A percentile compares a stretch with the other conserved stretches of the same genome.
Evolutionary conservation across 768 basidiomycete species (phyloP).

Genomic region (Lentinula detonsa): DNA sequence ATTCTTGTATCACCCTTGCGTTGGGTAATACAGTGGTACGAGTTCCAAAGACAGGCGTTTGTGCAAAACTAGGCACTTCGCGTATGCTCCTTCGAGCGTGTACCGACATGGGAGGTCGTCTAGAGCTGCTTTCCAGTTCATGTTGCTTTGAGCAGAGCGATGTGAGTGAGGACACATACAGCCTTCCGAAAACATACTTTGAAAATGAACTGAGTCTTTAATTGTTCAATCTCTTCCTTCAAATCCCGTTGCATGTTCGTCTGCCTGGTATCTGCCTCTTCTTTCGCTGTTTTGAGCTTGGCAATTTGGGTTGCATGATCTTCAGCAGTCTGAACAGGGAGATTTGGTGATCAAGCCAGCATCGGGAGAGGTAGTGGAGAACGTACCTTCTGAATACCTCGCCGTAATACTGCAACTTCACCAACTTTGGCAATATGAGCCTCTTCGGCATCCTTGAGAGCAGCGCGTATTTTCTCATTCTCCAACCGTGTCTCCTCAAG

Average conservation of each 20-base stretch:
- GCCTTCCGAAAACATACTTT: slow-evolving; percentile 38
- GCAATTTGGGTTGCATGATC: slow-evolving; percentile 52
- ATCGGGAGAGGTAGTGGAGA: neutral
- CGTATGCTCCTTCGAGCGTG: slow-evolving; percentile 12
- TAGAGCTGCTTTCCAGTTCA: slow-evolving; percentile 12
- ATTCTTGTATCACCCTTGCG: neutral
- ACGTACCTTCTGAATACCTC: slow-evolving; percentile 60
- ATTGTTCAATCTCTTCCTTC: slow-evolving; percentile 62
- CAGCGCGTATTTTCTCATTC: slow-evolving; percentile 39
- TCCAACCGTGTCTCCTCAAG: slow-evolving; percentile 18
- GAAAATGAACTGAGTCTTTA: slow-evolving; percentile 65
- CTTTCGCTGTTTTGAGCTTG: slow-evolving; percentile 53
- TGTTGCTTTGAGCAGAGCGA: neutral
- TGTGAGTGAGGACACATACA: neutral
- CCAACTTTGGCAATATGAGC: slow-evolving; percentile 58
- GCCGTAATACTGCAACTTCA: slow-evolving; percentile 62
- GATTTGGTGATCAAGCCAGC: neutral
- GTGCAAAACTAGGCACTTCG: neutral
- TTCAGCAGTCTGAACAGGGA: slow-evolving; percentile 41
- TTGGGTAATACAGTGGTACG: neutral
- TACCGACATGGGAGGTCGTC: slow-evolving; percentile 9
- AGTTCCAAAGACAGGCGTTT: neutral
- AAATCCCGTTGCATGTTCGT: slow-evolving; percentile 51
- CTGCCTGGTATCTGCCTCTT: slow-evolving; percentile 54
- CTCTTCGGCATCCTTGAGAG: slow-evolving; percentile 42